These are phyloP conservation scores for Clavispora vitiphila DNA, from an alignment of 805 yeast species.

Conservation along the genomic window DNA sequence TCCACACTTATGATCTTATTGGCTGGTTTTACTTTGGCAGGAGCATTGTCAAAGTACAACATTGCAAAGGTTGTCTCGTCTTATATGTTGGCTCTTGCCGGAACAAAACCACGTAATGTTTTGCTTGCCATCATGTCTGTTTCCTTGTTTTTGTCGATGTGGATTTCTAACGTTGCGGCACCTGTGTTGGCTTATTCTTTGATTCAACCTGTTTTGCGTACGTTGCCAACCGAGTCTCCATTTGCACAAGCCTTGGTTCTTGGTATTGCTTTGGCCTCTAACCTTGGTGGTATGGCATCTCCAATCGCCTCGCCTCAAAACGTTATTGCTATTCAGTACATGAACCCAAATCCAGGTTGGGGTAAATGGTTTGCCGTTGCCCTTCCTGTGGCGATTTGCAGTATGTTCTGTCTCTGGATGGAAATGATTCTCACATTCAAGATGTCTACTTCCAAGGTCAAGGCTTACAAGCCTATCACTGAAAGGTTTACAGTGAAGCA, in stretches of 20 bases:
- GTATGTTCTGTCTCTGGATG: slow-evolving; percentile 67
- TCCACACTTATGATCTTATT: slow-evolving; percentile 83
- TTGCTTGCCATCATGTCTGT: slow-evolving; percentile 80
- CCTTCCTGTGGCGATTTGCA: slow-evolving; percentile 67
- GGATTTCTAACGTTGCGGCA: slow-evolving; percentile 97
- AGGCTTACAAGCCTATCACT: slow-evolving; percentile 53
- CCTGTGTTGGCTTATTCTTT: slow-evolving; percentile 91
- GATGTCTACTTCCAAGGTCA: slow-evolving; percentile 45
- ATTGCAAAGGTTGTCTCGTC: slow-evolving; percentile 85
- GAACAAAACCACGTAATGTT: slow-evolving; percentile 76
- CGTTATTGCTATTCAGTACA: slow-evolving; percentile 80
- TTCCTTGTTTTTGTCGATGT: slow-evolving; percentile 82
- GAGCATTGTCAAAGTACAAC: slow-evolving; percentile 86
- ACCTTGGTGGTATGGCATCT: slow-evolving; percentile 94
- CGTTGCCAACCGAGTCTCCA: slow-evolving; percentile 70
- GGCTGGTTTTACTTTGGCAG: slow-evolving; percentile 95
- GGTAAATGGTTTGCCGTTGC: slow-evolving; percentile 89
- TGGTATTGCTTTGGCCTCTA: slow-evolving; percentile 90
- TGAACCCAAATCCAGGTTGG: slow-evolving; percentile 81
- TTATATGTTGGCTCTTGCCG: slow-evolving; percentile 73
- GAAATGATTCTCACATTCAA: slow-evolving; percentile 64
- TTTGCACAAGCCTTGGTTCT: slow-evolving; percentile 80
- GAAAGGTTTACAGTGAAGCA: slow-evolving; percentile 72
- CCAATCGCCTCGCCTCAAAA: slow-evolving; percentile 98
- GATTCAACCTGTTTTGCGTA: slow-evolving; percentile 82